phyloP scores from a whole-genome alignment of 1,284 basidiomycete species.

The Ganoderma multipileum region DNA sequence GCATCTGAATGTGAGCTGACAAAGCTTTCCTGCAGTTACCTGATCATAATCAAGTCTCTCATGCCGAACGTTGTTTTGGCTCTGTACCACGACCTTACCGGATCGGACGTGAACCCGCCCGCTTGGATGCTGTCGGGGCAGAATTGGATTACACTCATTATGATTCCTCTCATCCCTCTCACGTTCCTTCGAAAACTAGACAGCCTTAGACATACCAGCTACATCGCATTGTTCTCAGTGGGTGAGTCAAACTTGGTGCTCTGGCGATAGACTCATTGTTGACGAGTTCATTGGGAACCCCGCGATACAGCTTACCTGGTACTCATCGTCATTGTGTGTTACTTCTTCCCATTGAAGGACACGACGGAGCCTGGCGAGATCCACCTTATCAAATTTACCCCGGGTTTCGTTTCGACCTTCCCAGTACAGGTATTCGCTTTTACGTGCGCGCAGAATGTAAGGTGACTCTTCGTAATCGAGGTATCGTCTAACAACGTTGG shows the following conservation, averaged over 20 bases:
- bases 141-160: constrained; percentile 85
- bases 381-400: constrained; percentile 73
- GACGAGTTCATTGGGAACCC: neutral
- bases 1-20: neutral
- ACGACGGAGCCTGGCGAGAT: constrained; percentile 69
- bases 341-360: constrained; percentile 73
- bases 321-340: constrained; percentile 75
- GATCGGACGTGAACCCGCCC: constrained; percentile 69
- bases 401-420: constrained; percentile 85
- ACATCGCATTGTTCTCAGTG: constrained; percentile 87
- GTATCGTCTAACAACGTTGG: neutral
- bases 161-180: constrained; percentile 87
- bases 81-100: constrained; percentile 79
- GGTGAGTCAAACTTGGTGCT: constrained; percentile 53
- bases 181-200: constrained; percentile 88
- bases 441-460: constrained; percentile 90
- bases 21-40: constrained; percentile 59
- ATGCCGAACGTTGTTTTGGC: constrained; percentile 94
- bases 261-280: neutral
- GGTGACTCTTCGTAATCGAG: constrained; percentile 38
- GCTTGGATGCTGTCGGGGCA: constrained; percentile 79
- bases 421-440: constrained; percentile 97
- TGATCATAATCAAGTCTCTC: constrained; percentile 94
- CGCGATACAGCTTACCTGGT: constrained; percentile 69
- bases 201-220: constrained; percentile 84